phyloP scores from a whole-genome alignment of 257 asterid species.

The Primulina tabacum region DNA sequence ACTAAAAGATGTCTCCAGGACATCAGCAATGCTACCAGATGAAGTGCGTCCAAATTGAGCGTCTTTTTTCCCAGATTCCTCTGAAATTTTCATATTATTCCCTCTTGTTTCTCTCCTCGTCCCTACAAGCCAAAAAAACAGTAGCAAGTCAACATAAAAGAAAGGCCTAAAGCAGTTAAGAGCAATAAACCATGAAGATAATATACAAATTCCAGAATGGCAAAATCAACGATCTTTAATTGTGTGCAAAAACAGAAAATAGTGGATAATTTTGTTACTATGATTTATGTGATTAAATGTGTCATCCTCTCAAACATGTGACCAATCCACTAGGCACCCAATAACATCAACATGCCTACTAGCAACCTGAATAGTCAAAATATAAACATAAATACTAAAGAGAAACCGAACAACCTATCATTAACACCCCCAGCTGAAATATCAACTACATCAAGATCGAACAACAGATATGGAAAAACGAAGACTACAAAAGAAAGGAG shows the following conservation, averaged over 20 bases:
- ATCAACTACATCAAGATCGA: too few relatives aligned
- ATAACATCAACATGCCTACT: background rate
- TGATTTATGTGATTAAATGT: too few relatives aligned
- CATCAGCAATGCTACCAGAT: slow-evolving; percentile 74
- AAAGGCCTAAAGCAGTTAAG: background rate
- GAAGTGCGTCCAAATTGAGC: slow-evolving; percentile 63
- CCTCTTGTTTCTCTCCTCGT: slow-evolving; percentile 44
- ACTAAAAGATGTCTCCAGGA: slow-evolving; percentile 80
- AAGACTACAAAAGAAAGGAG: background rate
- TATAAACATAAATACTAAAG: too few relatives aligned
- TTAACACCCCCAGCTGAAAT: too few relatives aligned
- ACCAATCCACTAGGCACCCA: background rate
- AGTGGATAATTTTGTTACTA: background rate
- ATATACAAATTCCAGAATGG: background rate
- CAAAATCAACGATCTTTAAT: background rate
- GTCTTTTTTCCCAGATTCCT: slow-evolving; percentile 53
- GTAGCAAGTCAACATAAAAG: background rate
- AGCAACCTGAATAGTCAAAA: background rate
- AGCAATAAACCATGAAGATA: background rate
- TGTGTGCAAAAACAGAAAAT: background rate
- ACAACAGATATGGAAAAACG: background rate
- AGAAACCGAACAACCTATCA: too few relatives aligned
- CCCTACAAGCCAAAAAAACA: slow-evolving; percentile 31
- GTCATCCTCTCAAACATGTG: too few relatives aligned
- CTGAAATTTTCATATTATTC: slow-evolving; percentile 38